phyloP scores from a whole-genome alignment of 2,329 filamentous ascomycete species.

The Chrysoporthe cubensis region DNA sequence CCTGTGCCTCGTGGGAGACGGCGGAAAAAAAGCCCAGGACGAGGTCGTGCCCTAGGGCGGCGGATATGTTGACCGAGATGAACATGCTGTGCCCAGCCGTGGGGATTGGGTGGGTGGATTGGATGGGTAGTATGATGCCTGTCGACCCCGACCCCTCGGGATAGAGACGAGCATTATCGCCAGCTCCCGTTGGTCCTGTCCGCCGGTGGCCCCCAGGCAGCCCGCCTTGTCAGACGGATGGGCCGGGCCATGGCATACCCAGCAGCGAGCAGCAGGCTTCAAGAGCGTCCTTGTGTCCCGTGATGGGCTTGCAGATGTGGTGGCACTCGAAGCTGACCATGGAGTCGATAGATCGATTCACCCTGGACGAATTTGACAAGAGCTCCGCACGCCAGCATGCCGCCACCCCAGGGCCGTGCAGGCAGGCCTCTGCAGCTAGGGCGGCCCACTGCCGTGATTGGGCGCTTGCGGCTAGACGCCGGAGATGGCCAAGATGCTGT shows the following conservation, averaged over 20 bases:
- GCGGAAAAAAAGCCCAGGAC: neutral
- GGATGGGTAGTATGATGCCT: neutral
- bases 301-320: slow-evolving; percentile 20
- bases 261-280: neutral
- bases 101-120: neutral
- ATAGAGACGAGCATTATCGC: too few relatives aligned
- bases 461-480: slow-evolving; percentile 4
- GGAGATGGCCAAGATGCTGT: neutral
- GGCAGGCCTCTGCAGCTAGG: slow-evolving; percentile 1
- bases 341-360: neutral
- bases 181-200: too few relatives aligned
- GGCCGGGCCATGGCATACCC: neutral
- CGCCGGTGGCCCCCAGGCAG: neutral
- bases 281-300: slow-evolving; percentile 13
- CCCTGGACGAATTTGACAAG: neutral
- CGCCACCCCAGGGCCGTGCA: neutral
- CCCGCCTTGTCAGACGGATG: neutral
- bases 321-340: slow-evolving; percentile 20
- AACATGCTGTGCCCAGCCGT: neutral
- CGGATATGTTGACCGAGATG: neutral
- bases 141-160: neutral
- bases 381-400: slow-evolving; percentile 1
- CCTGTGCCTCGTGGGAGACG: slow-evolving; percentile 24
- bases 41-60: neutral
- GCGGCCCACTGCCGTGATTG: slow-evolving; percentile 26